Conservation (phyloP, 768 basidiomycete genomes). For the Amanita fuliginea region DNA sequence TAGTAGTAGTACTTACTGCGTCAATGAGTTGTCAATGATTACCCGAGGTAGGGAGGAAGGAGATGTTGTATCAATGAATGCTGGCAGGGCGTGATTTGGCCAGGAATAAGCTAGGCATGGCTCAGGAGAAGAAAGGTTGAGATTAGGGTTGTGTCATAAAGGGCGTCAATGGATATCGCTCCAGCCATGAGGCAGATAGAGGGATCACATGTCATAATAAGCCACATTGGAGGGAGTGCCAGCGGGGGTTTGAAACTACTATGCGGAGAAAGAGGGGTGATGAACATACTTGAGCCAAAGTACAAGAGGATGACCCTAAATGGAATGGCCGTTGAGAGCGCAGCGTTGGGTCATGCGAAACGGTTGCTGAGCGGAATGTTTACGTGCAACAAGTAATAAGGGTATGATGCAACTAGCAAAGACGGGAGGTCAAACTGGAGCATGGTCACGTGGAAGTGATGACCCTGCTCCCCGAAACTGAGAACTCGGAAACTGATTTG, state of each 20-base stretch:
- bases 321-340: not conserved
- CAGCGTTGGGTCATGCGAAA: not conserved
- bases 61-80: not conserved
- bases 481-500: not conserved
- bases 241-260: not conserved
- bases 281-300: not conserved
- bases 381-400: conserved; percentile 2
- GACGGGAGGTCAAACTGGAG: not conserved
- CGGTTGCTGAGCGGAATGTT: not conserved
- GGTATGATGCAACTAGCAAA: not conserved
- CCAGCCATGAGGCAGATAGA: conserved; percentile 2
- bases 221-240: conserved; percentile 1
- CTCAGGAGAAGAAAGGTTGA: not conserved
- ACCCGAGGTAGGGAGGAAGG: not conserved
- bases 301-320: not conserved
- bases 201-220: conserved; percentile 4
- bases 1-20: not conserved
- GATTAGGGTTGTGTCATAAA: conserved; percentile 5
- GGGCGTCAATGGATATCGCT: not conserved
- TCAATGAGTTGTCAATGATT: not conserved
- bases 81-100: not conserved
- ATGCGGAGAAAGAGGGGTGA: conserved; percentile 1
- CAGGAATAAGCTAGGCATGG: not conserved
- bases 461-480: not conserved
- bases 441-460: not conserved